phyloP scores from a whole-genome alignment of 345 rosid genomes.

The Murraya koenigii region DNA sequence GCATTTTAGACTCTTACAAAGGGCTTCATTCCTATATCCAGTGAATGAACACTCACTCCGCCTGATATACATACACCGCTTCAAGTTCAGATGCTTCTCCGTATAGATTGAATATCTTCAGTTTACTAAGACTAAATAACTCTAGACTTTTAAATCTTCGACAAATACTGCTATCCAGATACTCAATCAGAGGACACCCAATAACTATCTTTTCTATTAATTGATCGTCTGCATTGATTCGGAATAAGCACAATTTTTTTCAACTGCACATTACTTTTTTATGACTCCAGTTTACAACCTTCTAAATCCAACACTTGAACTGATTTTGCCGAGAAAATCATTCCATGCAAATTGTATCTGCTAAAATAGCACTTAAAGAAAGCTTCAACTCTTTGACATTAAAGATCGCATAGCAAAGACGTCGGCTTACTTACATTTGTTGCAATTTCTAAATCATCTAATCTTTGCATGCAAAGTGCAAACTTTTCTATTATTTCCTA shows the following conservation, averaged over 20 bases:
- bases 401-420: not conserved
- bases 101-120: not conserved
- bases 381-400: not conserved
- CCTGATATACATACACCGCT: not conserved
- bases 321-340: not conserved
- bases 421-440: not conserved
- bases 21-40: not conserved
- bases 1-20: not conserved
- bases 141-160: not conserved
- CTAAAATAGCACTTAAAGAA: not conserved
- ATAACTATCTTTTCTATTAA: not conserved
- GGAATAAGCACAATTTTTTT: not conserved
- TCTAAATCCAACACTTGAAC: not conserved
- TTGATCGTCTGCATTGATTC: not conserved
- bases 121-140: not conserved
- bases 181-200: not conserved
- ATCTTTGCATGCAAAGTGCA: no score
- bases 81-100: not conserved
- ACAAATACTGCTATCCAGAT: not conserved
- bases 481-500: not conserved
- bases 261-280: not conserved
- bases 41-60: not conserved
- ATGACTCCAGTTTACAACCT: not conserved
- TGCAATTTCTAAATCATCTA: not conserved
- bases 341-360: not conserved